Base-by-base conservation (phyloP, 192 early-diverging fungal species). In the Podila minutissima region DNA sequence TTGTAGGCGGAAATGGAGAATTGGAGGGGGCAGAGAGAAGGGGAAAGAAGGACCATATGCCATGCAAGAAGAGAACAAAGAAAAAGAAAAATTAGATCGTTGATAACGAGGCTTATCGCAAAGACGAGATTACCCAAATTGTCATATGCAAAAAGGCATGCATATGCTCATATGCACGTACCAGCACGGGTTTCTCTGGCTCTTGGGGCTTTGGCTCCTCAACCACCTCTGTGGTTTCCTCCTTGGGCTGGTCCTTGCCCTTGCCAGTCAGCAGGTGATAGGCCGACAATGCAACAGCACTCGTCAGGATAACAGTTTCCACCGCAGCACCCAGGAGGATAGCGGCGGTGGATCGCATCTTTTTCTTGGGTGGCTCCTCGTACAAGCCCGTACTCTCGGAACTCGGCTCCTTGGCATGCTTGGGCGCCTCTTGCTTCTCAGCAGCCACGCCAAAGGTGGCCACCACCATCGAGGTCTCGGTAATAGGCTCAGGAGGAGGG, bases 221-320 rank as follows among this genome's bases (percentile, higher is more conserved):
- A 49, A 46, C 41, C 2, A 13, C 41, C 24, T 62, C 60, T 2
- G 64, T 31, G 28, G n/a, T n/a, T 28, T 62, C 28, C 37, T 49
- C 22, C 28, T 9, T 49, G 28, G 24, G 53, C 5, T 67, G 59
- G 15, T 64, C 64, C 15, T 50, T 62, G 10, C 82, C 82, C 37
- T 71, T 73, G 38, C 82, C 82, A 10, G 74, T 83, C 29, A 75
- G 66, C 9, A 83, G 41, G 31, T 83, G 69, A 48, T 83, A 83
- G 37, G 82, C 82, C 24, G 82, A 76, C 17, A 83, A 46, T 5
- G 82, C 82, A 26, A 83, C 82, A 19, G 82, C 82, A 62, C 82
- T 69, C n/a, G 82, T 83, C 60, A 83, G 72, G 61, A 83, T 83
- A 22, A 83, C 82, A 7, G 82, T 83, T 57, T 83, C 82, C 38